phyloP scores from a whole-genome alignment of 768 basidiomycete species.

The Leucosporidium scottii region DNA sequence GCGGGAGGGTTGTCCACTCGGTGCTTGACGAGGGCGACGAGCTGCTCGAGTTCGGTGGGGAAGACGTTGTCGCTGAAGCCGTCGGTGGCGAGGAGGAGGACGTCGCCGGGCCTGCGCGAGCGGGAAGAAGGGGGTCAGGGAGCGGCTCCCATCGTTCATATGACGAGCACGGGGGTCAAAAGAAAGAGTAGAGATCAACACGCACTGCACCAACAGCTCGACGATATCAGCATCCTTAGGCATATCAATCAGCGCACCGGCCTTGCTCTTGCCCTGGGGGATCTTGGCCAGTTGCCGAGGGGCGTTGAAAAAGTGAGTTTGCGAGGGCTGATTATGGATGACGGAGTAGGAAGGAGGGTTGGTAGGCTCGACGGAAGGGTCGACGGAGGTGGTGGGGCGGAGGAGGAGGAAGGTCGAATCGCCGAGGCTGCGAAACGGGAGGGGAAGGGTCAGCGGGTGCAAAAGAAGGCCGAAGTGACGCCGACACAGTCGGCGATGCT shows the following conservation, averaged over 20 bases:
- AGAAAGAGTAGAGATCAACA: not conserved
- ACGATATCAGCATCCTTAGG: constrained; percentile 24
- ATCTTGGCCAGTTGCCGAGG: constrained; percentile 36
- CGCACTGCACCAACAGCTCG: constrained; percentile 19
- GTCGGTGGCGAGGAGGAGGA: constrained; percentile 33
- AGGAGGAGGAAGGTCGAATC: constrained; percentile 25
- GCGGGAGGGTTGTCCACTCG: not conserved
- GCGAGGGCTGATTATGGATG: constrained; percentile 10
- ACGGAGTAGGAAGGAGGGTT: not conserved
- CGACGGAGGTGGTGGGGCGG: not conserved
- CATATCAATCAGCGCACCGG: constrained; percentile 23
- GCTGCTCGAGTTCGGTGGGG: constrained; percentile 20
- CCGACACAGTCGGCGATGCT: no score
- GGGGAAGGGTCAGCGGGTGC: not conserved
- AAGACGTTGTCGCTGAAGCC: constrained; percentile 36
- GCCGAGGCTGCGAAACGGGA: constrained; percentile 17
- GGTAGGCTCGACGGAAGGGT: no score
- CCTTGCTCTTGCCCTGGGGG: constrained; percentile 1
- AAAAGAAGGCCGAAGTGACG: no score
- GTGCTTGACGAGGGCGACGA: constrained; percentile 3
- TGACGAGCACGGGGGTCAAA: not conserved
- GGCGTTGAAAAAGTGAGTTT: constrained; percentile 33
- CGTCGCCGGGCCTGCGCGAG: constrained; percentile 12
- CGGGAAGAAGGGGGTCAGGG: no score
- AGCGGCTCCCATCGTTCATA: no score